These are phyloP conservation scores for Fagus crenata DNA, from an alignment of 306 rosid genomes.

Conservation along the genomic window DNA sequence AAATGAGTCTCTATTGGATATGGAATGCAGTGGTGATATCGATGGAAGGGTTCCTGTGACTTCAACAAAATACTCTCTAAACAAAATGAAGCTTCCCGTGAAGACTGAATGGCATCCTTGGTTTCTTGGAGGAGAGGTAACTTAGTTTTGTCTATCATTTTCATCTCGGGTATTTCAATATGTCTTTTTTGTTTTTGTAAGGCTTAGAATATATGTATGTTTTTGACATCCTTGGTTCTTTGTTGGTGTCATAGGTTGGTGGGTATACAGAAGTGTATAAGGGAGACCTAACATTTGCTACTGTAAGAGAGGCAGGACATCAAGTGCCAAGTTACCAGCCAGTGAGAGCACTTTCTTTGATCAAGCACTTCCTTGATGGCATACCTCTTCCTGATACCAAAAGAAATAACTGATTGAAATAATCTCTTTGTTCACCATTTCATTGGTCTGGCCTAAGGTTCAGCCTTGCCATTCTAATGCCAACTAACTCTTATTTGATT, in stretches of 20 bases:
- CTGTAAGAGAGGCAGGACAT: slow-evolving; percentile 84
- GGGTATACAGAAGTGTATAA: slow-evolving; percentile 62
- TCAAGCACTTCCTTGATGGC: slow-evolving; percentile 64
- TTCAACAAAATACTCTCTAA: slow-evolving; percentile 76
- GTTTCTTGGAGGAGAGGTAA: slow-evolving; percentile 64
- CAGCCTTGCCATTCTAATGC: background rate
- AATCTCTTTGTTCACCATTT: background rate
- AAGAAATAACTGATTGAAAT: background rate
- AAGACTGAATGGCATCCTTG: slow-evolving; percentile 70
- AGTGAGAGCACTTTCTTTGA: slow-evolving; percentile 59
- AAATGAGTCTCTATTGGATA: slow-evolving; percentile 13
- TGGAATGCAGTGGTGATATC: slow-evolving; percentile 64
- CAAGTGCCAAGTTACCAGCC: slow-evolving; percentile 90
- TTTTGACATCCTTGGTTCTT: accelerated
- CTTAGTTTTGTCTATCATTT: no score
- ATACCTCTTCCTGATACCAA: slow-evolving; percentile 52
- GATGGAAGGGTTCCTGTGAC: slow-evolving; percentile 91
- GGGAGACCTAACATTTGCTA: slow-evolving; percentile 65
- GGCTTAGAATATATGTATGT: no score
- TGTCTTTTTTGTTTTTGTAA: no score
- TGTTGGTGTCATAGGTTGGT: slow-evolving; percentile 49
- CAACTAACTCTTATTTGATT: background rate
- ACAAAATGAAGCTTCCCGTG: slow-evolving; percentile 59
- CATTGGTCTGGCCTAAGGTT: no score
- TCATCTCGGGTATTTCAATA: no score